Evolutionary conservation across 179 eudicot genomes (phyloP).

Genomic region (Camellia oleifera): DNA sequence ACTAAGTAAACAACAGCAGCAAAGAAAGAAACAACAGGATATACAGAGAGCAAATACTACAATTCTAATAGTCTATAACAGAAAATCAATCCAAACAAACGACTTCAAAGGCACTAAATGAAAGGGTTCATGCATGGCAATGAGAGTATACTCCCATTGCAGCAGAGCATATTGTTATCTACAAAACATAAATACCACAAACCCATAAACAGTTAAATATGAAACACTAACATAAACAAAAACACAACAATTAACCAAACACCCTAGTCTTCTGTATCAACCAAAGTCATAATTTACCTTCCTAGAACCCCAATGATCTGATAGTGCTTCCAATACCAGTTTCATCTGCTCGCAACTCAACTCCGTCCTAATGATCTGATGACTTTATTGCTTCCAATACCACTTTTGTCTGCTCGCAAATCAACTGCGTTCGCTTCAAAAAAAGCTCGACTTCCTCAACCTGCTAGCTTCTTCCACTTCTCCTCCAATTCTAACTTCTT

Average conservation of each 20-base stretch:
- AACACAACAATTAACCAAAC: neutral
- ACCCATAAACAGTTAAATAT: neutral
- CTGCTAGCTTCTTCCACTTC: constrained; percentile 23
- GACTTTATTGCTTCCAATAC: constrained; percentile 22
- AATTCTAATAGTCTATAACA: neutral
- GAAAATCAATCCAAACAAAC: neutral
- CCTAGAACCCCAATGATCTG: constrained; percentile 5
- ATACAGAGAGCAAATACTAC: neutral
- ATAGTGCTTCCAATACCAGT: constrained; percentile 16
- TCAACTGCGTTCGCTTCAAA: constrained; percentile 19
- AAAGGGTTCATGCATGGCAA: too few relatives aligned
- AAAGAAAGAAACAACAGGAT: neutral
- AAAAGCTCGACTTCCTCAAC: constrained; percentile 19
- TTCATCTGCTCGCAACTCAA: constrained; percentile 19
- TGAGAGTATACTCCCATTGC: neutral
- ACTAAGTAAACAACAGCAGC: neutral
- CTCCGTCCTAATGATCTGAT: constrained; percentile 13
- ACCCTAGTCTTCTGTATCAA: neutral
- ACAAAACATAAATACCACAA: neutral
- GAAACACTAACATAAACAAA: neutral
- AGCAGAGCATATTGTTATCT: neutral
- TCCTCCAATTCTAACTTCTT: constrained; percentile 22
- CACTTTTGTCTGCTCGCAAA: constrained; percentile 15
- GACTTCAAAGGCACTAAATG: neutral
- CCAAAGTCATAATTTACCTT: constrained; percentile 2